Conservation (phyloP, 768 basidiomycete species). For the Coprinopsis marcescibilis region DNA sequence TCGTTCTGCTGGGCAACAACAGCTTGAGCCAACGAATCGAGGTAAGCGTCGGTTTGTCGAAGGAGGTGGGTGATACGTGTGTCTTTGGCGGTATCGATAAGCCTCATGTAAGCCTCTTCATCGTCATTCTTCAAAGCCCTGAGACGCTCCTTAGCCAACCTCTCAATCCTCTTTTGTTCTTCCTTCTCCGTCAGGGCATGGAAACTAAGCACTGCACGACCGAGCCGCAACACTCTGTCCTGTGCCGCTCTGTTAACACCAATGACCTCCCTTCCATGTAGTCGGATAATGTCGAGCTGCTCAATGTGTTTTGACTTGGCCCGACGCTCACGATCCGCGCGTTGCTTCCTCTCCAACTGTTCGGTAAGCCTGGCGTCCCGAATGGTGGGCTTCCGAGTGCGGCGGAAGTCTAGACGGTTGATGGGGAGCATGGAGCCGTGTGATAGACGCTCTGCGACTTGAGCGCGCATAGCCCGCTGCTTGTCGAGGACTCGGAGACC, state of each 20-base stretch:
- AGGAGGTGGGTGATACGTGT: constrained; percentile 96
- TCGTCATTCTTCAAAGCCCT: constrained; percentile 97
- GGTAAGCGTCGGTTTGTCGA: constrained; percentile 88
- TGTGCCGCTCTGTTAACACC: constrained; percentile 59
- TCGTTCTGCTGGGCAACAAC: constrained; percentile 91
- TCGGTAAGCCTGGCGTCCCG: constrained; percentile 90
- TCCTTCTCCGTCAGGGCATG: constrained; percentile 93
- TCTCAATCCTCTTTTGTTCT: constrained; percentile 94
- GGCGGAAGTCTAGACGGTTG: constrained; percentile 88
- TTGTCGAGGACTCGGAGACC: constrained; percentile 84
- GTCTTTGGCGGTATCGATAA: constrained; percentile 98
- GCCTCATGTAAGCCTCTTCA: constrained; percentile 99
- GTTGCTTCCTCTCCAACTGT: constrained; percentile 84
- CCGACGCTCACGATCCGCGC: constrained; percentile 84
- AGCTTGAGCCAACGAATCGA: constrained; percentile 92
- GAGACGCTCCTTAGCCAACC: constrained; percentile 94
- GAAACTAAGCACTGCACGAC: constrained; percentile 75
- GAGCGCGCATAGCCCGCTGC: constrained; percentile 81
- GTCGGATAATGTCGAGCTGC: constrained; percentile 81
- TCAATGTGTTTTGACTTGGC: constrained; percentile 97
- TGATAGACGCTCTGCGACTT: constrained; percentile 80
- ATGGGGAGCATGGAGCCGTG: constrained; percentile 86
- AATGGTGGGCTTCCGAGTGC: constrained; percentile 76
- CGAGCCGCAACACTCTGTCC: constrained; percentile 65
- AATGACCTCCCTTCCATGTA: constrained; percentile 74